Evolutionary conservation across 2,329 filamentous ascomycete species (phyloP), one percentile per base, ranked within the genome.

Genomic region (Botrytis cinerea): DNA sequence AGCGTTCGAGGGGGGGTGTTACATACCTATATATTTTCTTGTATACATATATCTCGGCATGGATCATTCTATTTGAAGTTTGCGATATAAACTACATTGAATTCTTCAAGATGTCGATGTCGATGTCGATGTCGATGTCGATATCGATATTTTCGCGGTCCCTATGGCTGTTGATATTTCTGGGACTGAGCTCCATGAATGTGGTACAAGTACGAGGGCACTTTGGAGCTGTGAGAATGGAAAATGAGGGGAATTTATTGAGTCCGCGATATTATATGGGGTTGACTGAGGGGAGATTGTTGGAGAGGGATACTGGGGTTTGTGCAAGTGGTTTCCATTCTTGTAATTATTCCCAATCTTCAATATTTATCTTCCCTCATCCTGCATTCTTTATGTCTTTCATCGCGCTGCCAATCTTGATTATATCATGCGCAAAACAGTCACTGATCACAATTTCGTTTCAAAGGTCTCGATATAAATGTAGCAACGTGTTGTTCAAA

Each of bases 381-480:
- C 28, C 40, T 48, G 7, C 9, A 69, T n/a, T 16, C 20, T 20
- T 16, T n/a, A 10, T 59, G 22, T 18, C 43, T 43, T 51, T 32
- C 10, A 40, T 28, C 0, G 10, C 28, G 25, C 22, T 3, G 48
- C 74, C 5, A 3, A 22, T 4, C 22, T 69, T 10, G 38, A 25
- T 4, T 45, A 2, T 32, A n/a, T 7, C 28, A 45, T 32, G 20
- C 10, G 38, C 48, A 18, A 8, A 46, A 25, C 2, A 40, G 1
- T 10, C n/a, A 16, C 64, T 68, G 18, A 68, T 68, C 2, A 9
- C 16, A 43, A 54, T 22, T 3, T 18, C 25, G 1, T 14, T 3
- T 32, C 35, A 22, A 66, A 86, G 85, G 85, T 73, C 80, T 84
- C 68, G 85, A 86, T 66, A 78, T 86, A 51, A 81, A 82, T 45